phyloP scores from a whole-genome alignment of 768 basidiomycete species.

The Cystobasidium onofrii region DNA sequence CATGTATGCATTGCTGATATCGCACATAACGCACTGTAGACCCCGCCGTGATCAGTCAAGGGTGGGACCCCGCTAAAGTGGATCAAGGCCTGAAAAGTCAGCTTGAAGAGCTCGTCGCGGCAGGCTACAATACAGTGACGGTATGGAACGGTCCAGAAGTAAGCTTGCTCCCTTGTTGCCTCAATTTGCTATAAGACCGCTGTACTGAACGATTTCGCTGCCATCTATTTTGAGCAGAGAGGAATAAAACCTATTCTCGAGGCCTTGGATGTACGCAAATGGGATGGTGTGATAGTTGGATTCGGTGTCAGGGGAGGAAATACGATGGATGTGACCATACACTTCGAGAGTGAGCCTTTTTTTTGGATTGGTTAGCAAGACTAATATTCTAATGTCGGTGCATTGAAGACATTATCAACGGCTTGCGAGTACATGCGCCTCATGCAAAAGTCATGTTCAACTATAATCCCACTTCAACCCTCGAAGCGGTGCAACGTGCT shows the following conservation, averaged over 20 bases:
- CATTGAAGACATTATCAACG: background rate
- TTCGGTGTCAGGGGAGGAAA: slow-evolving; percentile 1
- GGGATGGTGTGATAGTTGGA: slow-evolving; percentile 16
- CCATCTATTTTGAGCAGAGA: background rate
- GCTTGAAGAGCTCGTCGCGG: background rate
- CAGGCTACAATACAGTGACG: background rate
- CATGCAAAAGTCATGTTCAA: slow-evolving; percentile 1
- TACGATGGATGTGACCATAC: background rate
- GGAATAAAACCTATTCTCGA: background rate
- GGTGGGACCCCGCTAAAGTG: slow-evolving; percentile 5
- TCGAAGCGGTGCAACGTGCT: slow-evolving; percentile 13
- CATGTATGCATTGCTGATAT: background rate
- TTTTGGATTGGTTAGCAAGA: no score
- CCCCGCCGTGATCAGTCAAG: background rate
- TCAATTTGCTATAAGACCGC: no score
- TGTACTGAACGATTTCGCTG: background rate
- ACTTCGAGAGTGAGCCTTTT: slow-evolving; percentile 16
- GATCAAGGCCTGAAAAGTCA: slow-evolving; percentile 8
- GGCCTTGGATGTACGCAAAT: slow-evolving; percentile 1
- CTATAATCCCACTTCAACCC: slow-evolving; percentile 18
- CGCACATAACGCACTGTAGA: background rate
- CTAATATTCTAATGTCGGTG: background rate
- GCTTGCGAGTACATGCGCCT: background rate
- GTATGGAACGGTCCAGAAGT: slow-evolving; percentile 6
- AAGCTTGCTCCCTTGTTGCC: background rate